These are phyloP conservation scores for Blumeria hordei DNA, from an alignment of 2,329 filamentous ascomycete species.

Conservation along the genomic window DNA sequence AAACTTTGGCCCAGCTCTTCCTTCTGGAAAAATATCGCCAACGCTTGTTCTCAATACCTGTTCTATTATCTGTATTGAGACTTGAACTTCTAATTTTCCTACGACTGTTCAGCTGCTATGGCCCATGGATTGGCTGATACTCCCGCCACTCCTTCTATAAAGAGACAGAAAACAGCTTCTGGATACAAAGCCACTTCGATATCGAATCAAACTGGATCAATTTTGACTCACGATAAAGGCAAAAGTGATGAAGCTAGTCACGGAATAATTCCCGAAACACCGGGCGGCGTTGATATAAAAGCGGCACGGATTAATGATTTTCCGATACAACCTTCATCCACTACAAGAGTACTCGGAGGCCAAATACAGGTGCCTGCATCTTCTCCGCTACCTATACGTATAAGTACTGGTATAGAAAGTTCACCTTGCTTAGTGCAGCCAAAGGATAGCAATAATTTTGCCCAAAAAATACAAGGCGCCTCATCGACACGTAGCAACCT, in stretches of 20 bases:
- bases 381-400: slow-evolving; percentile 30
- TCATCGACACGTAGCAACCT: neutral
- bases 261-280: slow-evolving; percentile 17
- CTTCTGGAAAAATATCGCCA: no score
- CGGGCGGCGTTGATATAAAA: slow-evolving; percentile 17
- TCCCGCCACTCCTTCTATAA: slow-evolving; percentile 11
- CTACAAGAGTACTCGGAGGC: slow-evolving; percentile 8
- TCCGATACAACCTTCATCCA: slow-evolving; percentile 13
- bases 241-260: slow-evolving; percentile 24
- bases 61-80: no score
- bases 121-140: neutral
- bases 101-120: no score
- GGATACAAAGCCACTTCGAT: slow-evolving; percentile 13
- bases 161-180: slow-evolving; percentile 13
- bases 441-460: neutral
- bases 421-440: neutral
- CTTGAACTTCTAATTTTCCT: no score
- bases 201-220: slow-evolving; percentile 7
- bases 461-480: neutral
- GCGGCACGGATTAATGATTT: slow-evolving; percentile 16
- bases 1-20: no score
- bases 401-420: neutral
- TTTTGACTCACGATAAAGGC: slow-evolving; percentile 18
- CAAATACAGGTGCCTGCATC: slow-evolving; percentile 70
- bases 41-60: no score